Conservation (phyloP, 2,329 filamentous ascomycete genomes). For the Colletotrichum destructivum region DNA sequence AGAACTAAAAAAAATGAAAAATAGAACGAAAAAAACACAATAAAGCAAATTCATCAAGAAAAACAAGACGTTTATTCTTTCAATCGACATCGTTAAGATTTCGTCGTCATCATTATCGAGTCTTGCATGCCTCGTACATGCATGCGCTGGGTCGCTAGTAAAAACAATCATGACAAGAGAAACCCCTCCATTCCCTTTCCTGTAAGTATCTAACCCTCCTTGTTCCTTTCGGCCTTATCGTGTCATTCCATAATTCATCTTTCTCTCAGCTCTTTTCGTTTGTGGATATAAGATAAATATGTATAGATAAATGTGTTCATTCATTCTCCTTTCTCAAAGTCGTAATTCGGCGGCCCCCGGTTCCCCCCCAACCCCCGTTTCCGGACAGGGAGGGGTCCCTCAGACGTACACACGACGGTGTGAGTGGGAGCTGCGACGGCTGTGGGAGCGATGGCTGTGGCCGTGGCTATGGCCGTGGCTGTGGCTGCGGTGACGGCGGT, state of each 20-base stretch:
- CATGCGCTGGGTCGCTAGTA: slow-evolving; percentile 14
- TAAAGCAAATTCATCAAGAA: slow-evolving; percentile 27
- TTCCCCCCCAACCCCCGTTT: neutral
- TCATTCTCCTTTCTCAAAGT: neutral
- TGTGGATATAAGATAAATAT: too few species aligned
- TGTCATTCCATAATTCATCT: slow-evolving; percentile 28
- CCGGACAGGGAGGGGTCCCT: neutral
- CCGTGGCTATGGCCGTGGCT: slow-evolving; percentile 45
- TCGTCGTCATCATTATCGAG: slow-evolving; percentile 32
- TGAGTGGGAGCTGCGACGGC: slow-evolving; percentile 44
- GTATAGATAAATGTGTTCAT: neutral
- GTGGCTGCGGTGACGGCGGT: slow-evolving; percentile 53
- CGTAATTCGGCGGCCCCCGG: neutral
- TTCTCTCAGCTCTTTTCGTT: neutral
- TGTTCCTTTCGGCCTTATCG: slow-evolving; percentile 2
- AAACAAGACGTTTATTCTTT: neutral
- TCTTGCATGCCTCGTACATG: neutral
- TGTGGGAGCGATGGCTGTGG: slow-evolving; percentile 35
- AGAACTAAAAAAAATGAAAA: neutral
- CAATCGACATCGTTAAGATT: slow-evolving; percentile 18
- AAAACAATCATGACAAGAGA: neutral
- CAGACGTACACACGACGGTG: slow-evolving; percentile 44
- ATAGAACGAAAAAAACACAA: neutral
- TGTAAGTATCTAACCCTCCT: neutral
- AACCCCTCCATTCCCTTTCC: neutral